Evolutionary conservation across 257 asterid genomes (phyloP), one percentile per base, ranked within the genome.

Genomic region (Solanum bulbocastanum): DNA sequence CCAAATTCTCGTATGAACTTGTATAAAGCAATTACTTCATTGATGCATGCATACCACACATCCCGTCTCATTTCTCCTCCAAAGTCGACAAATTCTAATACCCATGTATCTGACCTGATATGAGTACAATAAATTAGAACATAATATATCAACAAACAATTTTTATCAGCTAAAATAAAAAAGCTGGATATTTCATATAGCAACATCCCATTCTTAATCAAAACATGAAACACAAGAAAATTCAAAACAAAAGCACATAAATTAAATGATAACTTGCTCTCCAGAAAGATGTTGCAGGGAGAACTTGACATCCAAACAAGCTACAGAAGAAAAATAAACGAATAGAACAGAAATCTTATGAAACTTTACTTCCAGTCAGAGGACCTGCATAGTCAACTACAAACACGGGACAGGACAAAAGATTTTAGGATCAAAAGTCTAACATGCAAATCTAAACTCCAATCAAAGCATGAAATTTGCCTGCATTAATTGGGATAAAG

Each of bases 41-140:
- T 90, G 87, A 95, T 89, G 79, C 94, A 97, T 62, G 99, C 94
- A 88, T 91, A 92, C 99, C 99, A 97, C 76, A 95, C 99, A 84
- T 97, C 99, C 90, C 98, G 90, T 91, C 99, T 93, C 98, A 94
- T 94, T 88, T 95, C 99, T 27, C 98, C 94, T 86, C 98, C 95
- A 89, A 96, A 91, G 92, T 97, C 99, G 10, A 97, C 92, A 86
- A 96, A 97, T 89, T 97, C 99, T 88, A 96, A 96, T 84, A 93
- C 90, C 95, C 97, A 92, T 56, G 94, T 65, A 6, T 85, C 88
- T 49, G 93, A 92, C 91, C 99, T 97, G 94, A 87, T 83, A 85
- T 69, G 40, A 49, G 35, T 42, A 33, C n/a, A 23, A 73, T 32
- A 86, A 72, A 68, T 15, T 82, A 82, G 6, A 49, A 2, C 44